Base-by-base conservation (phyloP, 2,329 filamentous ascomycete genomes). In the Xylariaceae sp. region DNA sequence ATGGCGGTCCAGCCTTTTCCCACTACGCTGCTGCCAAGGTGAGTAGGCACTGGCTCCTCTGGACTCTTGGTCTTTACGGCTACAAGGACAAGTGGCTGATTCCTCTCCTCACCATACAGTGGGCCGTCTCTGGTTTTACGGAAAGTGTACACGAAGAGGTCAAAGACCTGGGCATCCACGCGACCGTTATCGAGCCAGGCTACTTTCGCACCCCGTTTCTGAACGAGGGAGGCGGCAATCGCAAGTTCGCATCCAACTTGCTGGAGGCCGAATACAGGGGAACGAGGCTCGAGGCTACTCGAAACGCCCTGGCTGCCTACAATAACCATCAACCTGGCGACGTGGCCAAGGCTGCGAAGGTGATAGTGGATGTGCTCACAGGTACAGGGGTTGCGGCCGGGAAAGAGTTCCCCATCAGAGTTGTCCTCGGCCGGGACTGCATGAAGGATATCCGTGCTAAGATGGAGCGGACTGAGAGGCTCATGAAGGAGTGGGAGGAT, bases 281-380 rank as follows among this genome's bases (percentile, higher is more conserved):
- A 28, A 47, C 55, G 4, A 15, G 44, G 8, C 50, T 56, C 21
- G 48, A 64, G 54, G 6, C 34, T 19, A 24, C 57, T 13, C 53
- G 66, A 36, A 53, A 46, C 13, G 29, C 39, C 3, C 43, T 75
- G 21, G 53, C 56, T 3, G 29, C 31, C 3, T 56, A 57, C 9
- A 59, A 78, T 43, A 62, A 69, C 12, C 66, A 69, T 0, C 75
- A 81, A 59, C 66, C 62, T 0, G 77, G 77, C 0, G 74, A 81
- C 50, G 65, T 74, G 3, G 58, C 56, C 13, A 78, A 78, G 61
- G 77, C 70, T 0, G 60, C 62, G 6, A 64, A 59, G 40, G 65
- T 74, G 1, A 61, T 78, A 18, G 65, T 80, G 4, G 76, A 82
- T 46, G 61, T 76, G 11, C 47, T 82, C 47, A 77, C 71, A 6